Evolutionary conservation across 2,329 filamentous ascomycete species (phyloP), one percentile per base, ranked within the genome.

Genomic region (Chalaropsis ovoidea): DNA sequence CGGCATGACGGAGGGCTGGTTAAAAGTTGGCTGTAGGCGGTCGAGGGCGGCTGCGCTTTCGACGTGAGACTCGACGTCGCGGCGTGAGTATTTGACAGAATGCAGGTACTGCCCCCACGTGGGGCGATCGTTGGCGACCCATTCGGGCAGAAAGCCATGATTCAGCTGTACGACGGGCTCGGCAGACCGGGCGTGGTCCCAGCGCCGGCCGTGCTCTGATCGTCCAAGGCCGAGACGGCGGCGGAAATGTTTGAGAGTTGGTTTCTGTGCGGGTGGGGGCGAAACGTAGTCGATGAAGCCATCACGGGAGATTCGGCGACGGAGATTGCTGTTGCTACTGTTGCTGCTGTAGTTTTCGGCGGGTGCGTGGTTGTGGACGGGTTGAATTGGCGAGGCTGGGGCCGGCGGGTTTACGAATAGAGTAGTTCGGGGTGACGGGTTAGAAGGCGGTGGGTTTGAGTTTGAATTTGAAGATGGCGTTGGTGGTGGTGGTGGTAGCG

Each of bases 181-280:
- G 42, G 80, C 77, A 2, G 81, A 80, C 63, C 82, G 80, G 63
- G 85, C 72, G 70, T 85, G 81, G 70, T 85, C 82, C 82, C 82
- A 85, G 74, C 79, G 79, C 67, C 81, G 77, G 2, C 81, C 81
- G 60, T 72, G 79, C 72, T 80, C 76, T 5, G 75, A 64, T 31
- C 65, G 63, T 10, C 67, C 67, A 24, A 67, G 60, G 5, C 67
- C 67, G 15, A 66, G 13, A 3, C 62, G 64, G 22, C 67, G 67
- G 35, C 64, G 65, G 22, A 65, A 67, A 54, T 65, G 64, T 17
- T 58, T 61, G 3, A 68, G 41, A 3, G 43, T 61, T n/a, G 52
- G 49, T 5, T 62, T 63, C 17, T 64, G 45, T 13, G 45, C 49
- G 1, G 63, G 64, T 6, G 62, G 58, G 41, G 65, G 61, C 13